Evolutionary conservation across 1,139 yeast genomes (phyloP).

Genomic region (Taphrina betulina): DNA sequence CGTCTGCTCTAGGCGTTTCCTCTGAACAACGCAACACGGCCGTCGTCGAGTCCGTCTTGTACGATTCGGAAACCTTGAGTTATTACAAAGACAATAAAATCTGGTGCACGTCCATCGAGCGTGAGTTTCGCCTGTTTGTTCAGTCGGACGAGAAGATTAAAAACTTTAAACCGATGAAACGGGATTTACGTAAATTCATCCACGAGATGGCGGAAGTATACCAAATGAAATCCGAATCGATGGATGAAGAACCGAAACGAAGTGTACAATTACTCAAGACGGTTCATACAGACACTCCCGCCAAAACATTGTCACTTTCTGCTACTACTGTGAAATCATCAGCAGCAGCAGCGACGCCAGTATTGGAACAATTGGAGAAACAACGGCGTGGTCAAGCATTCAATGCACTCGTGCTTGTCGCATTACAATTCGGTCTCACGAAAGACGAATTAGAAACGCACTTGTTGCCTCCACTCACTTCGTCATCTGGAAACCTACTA

Average conservation of each 20-base stretch:
- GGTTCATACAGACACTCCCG: conserved; percentile 35
- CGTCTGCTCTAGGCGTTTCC: conserved; percentile 58
- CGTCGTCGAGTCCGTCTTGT: conserved; percentile 40
- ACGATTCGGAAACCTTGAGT: conserved; percentile 50
- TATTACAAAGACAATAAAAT: conserved; percentile 54
- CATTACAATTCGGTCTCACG: conserved; percentile 37
- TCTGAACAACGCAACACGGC: conserved; percentile 38
- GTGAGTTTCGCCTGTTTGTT: conserved; percentile 53
- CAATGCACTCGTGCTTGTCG: conserved; percentile 36
- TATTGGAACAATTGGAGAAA: conserved; percentile 15
- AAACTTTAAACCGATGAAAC: conserved; percentile 72
- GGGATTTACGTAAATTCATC: conserved; percentile 67
- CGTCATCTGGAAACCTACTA: conserved; percentile 16
- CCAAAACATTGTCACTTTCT: conserved; percentile 7
- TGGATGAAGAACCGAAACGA: conserved; percentile 77
- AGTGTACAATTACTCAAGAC: conserved; percentile 59
- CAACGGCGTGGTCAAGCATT: conserved; percentile 34
- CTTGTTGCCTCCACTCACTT: conserved; percentile 4
- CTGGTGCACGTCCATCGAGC: conserved; percentile 60
- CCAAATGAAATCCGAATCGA: conserved; percentile 65
- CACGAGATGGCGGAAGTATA: conserved; percentile 65
- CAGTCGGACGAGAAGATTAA: conserved; percentile 47
- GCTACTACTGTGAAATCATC: conserved; percentile 16
- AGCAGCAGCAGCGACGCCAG: conserved; percentile 31
- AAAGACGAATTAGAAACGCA: conserved; percentile 24